These are phyloP conservation scores for Fusarium ambrosium DNA, from an alignment of 2,329 filamentous ascomycete species.

Conservation along the genomic window DNA sequence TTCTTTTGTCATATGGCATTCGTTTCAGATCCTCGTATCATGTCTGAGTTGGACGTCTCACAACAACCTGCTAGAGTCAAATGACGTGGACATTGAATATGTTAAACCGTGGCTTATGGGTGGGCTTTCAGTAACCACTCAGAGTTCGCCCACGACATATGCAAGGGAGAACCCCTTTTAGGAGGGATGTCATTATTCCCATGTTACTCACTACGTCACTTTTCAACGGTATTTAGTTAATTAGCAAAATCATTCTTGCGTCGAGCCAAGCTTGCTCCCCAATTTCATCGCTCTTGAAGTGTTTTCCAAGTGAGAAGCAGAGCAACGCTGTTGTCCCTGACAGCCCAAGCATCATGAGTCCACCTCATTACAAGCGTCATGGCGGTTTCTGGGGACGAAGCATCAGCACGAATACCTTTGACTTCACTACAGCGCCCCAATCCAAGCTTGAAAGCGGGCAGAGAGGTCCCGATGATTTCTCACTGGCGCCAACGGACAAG, in stretches of 20 bases:
- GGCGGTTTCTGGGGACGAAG: background rate
- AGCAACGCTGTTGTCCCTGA: background rate
- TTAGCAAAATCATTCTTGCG: background rate
- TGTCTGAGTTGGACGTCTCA: background rate
- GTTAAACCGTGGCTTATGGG: background rate
- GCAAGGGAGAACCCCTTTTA: conserved; percentile 4
- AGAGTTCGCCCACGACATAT: background rate
- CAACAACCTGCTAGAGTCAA: background rate
- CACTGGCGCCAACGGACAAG: background rate
- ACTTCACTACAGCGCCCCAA: background rate
- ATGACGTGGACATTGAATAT: background rate
- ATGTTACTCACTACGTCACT: background rate
- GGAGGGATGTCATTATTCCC: background rate
- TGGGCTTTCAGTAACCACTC: background rate
- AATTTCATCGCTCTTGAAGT: background rate
- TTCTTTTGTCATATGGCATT: background rate
- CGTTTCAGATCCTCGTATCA: background rate
- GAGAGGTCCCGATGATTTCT: background rate
- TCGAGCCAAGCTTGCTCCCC: background rate
- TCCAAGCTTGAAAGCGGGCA: background rate
- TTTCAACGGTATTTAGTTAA: background rate
- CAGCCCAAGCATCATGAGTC: background rate
- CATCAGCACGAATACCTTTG: background rate
- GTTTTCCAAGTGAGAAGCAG: background rate
- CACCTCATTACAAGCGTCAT: background rate